phyloP scores from a whole-genome alignment of 208 protist species.

The Wallacemonas sp. region DNA sequence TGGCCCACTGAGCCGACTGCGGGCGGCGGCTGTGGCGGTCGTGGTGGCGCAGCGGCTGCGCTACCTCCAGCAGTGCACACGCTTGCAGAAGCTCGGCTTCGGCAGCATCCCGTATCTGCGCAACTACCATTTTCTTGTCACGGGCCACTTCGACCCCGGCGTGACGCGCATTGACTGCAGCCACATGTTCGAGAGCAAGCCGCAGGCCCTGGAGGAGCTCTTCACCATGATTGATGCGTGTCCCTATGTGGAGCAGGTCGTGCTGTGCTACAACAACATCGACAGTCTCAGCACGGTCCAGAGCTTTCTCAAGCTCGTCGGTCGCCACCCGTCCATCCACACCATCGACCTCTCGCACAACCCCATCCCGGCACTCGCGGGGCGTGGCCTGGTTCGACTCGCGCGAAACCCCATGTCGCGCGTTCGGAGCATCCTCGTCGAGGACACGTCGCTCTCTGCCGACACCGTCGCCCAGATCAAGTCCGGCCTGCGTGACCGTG shows the following conservation, averaged over 20 bases:
- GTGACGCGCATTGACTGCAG: slow-evolving; percentile 52
- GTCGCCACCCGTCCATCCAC: slow-evolving; percentile 49
- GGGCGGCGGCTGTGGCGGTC: slow-evolving; percentile 46
- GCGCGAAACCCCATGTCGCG: slow-evolving; percentile 64
- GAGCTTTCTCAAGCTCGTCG: slow-evolving; percentile 48
- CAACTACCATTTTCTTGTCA: slow-evolving; percentile 69
- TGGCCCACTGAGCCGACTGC: slow-evolving; percentile 34
- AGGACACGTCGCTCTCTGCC: slow-evolving; percentile 50
- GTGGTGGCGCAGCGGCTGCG: slow-evolving; percentile 67
- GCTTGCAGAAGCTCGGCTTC: slow-evolving; percentile 49
- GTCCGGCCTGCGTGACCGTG: slow-evolving; percentile 28
- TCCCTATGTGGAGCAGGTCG: slow-evolving; percentile 46
- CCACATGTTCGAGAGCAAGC: slow-evolving; percentile 55
- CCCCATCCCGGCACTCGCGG: slow-evolving; percentile 77
- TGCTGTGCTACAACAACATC: slow-evolving; percentile 83
- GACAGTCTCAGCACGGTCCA: slow-evolving; percentile 69
- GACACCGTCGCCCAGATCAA: slow-evolving; percentile 71
- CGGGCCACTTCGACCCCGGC: slow-evolving; percentile 45
- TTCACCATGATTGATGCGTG: slow-evolving; percentile 70
- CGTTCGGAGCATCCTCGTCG: slow-evolving; percentile 53
- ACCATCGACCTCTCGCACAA: slow-evolving; percentile 77
- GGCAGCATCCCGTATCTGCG: slow-evolving; percentile 43
- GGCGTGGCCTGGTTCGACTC: slow-evolving; percentile 63
- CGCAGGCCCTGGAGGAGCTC: slow-evolving; percentile 60
- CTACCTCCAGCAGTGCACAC: slow-evolving; percentile 53